Evolutionary conservation across 768 basidiomycete species (phyloP).

Genomic region (Psilocybe subaeruginosa): DNA sequence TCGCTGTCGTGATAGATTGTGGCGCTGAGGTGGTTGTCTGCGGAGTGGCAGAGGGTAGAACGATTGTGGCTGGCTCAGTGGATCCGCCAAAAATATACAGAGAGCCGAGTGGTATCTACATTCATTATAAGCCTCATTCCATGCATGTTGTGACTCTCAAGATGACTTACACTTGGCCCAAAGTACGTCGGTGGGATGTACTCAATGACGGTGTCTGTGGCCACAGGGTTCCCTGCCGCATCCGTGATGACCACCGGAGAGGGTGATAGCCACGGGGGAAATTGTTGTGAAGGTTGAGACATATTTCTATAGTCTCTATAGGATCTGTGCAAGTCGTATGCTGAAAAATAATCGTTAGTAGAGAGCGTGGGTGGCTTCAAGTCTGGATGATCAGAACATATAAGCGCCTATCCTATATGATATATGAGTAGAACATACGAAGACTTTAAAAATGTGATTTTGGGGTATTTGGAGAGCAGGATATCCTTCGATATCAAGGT

Average conservation of each 20-base stretch:
- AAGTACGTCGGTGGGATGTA: conserved; percentile 79
- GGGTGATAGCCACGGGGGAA: conserved; percentile 75
- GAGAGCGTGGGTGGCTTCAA: conserved; percentile 42
- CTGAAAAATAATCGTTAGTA: conserved; percentile 44
- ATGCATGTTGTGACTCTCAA: background rate
- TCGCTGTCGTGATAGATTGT: conserved; percentile 17
- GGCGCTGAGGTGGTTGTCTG: conserved; percentile 9
- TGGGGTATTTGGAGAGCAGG: conserved; percentile 1
- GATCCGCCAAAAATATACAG: conserved; percentile 77
- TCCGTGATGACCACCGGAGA: conserved; percentile 55
- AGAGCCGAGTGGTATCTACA: conserved; percentile 74
- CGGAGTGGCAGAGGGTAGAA: conserved; percentile 12
- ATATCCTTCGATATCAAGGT: conserved; percentile 27
- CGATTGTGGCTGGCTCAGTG: conserved; percentile 57
- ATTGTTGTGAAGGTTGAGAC: conserved; percentile 65
- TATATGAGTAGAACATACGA: conserved; percentile 18
- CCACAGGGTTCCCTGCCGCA: conserved; percentile 51
- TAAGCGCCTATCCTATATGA: background rate
- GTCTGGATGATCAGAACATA: conserved; percentile 7
- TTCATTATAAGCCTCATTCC: conserved; percentile 3
- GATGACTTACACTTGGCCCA: conserved; percentile 73
- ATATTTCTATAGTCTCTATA: conserved; percentile 36
- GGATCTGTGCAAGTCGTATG: conserved; percentile 22
- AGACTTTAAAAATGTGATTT: conserved; percentile 17
- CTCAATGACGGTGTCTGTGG: conserved; percentile 59